Percentiles rank a stretch among this genome's conserved stretches.
These are phyloP conservation scores for Linum trigynum DNA, from an alignment of 345 rosid genomes.

Conservation along the genomic window DNA sequence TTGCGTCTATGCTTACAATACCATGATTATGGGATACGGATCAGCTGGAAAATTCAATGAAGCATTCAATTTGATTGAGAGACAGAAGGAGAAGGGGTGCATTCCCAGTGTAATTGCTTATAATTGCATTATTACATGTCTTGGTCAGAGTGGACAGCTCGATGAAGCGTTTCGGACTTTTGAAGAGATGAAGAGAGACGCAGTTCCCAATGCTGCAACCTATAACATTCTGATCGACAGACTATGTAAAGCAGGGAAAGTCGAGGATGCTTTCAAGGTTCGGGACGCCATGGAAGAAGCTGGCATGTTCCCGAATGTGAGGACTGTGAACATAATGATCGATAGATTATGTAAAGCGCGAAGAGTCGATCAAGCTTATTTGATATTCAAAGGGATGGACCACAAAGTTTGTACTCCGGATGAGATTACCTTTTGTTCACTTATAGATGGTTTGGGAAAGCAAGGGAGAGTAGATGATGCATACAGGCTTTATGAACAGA, in stretches of 20 bases:
- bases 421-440: slow-evolving; percentile 75
- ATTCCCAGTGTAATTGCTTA: slow-evolving; percentile 85
- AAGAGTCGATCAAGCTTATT: slow-evolving; percentile 74
- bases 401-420: slow-evolving; percentile 64
- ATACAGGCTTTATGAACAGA: slow-evolving; percentile 69
- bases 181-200: slow-evolving; percentile 85
- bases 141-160: slow-evolving; percentile 55
- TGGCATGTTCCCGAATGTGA: slow-evolving; percentile 75
- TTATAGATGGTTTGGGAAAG: slow-evolving; percentile 88
- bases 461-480: slow-evolving; percentile 87
- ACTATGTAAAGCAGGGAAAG: slow-evolving; percentile 65
- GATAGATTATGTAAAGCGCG: slow-evolving; percentile 86
- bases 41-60: slow-evolving; percentile 74
- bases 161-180: slow-evolving; percentile 61
- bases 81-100: slow-evolving; percentile 79
- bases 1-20: slow-evolving; percentile 83
- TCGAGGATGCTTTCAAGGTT: slow-evolving; percentile 58
- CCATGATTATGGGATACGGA: slow-evolving; percentile 97
- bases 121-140: slow-evolving; percentile 83
- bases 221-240: slow-evolving; percentile 75
- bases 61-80: slow-evolving; percentile 67
- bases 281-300: slow-evolving; percentile 74
- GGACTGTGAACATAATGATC: slow-evolving; percentile 84
- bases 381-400: slow-evolving; percentile 68
- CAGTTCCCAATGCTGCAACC: slow-evolving; percentile 61